Conservation (phyloP, 495 filamentous ascomycete species). For the Choiromyces venosus region DNA sequence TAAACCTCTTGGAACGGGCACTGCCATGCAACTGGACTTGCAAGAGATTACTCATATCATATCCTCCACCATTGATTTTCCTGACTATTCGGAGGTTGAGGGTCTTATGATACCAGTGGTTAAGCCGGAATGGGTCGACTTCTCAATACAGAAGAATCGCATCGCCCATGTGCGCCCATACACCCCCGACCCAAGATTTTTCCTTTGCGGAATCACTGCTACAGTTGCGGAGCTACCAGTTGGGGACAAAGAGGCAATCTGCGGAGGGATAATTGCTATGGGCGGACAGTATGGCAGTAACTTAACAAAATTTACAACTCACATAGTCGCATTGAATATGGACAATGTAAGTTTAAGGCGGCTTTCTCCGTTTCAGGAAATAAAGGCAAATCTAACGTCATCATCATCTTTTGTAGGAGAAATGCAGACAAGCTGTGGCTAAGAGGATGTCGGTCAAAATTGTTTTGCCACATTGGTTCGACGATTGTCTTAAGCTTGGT, state of each 20-base stretch:
- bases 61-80: slow-evolving; percentile 78
- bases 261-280: slow-evolving; percentile 80
- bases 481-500: slow-evolving; percentile 89
- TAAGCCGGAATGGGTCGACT: slow-evolving; percentile 70
- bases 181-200: slow-evolving; percentile 83
- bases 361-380: background rate
- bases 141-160: slow-evolving; percentile 60
- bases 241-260: slow-evolving; percentile 88
- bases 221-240: slow-evolving; percentile 70
- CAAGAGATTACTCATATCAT: slow-evolving; percentile 72
- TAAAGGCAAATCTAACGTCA: background rate
- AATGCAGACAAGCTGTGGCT: slow-evolving; percentile 57
- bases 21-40: slow-evolving; percentile 48
- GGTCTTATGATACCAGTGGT: slow-evolving; percentile 77
- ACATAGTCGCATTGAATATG: slow-evolving; percentile 77
- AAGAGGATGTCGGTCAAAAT: slow-evolving; percentile 69
- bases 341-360: slow-evolving; percentile 49
- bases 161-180: slow-evolving; percentile 73
- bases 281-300: slow-evolving; percentile 71
- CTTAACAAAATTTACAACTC: slow-evolving; percentile 69
- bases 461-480: slow-evolving; percentile 98
- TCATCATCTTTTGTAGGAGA: slow-evolving; percentile 47
- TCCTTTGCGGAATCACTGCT: slow-evolving; percentile 75
- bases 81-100: slow-evolving; percentile 64
- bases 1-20: slow-evolving; percentile 19